Evolutionary conservation across 208 protist genomes (phyloP), one percentile per base, ranked within the genome.

Genomic region (Herpetomonas tarakana): DNA sequence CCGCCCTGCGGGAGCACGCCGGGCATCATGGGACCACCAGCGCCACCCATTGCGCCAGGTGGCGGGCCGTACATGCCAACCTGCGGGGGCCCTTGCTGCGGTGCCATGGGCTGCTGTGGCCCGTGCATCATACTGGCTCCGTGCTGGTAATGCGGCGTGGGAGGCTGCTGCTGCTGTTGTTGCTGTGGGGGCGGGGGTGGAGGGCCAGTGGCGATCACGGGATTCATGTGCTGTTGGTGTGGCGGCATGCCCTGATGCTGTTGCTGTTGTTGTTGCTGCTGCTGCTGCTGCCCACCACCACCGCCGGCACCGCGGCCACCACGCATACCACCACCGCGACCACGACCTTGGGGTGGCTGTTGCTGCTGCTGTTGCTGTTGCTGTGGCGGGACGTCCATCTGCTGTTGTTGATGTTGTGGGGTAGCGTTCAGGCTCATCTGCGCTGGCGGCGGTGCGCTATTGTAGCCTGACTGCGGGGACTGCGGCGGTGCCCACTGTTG

Each of bases 311-410:
- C n/a, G n/a, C n/a, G n/a, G n/a, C n/a, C n/a, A n/a, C n/a, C n/a
- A n/a, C n/a, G n/a, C n/a, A n/a, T n/a, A n/a, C n/a, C n/a, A n/a
- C n/a, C n/a, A 52, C 62, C 60, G 54, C 25, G 54, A 49, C 63
- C 63, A 60, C 67, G 73, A 12, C 56, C 58, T 47, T 74, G 44
- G 44, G 14, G 44, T 19, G 14, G 44, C 25, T 67, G 61, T 44
- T 72, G 58, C 38, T 68, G 65, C 51, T 76, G 71, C 29, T 60
- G 67, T 49, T 76, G 70, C 18, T 51, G 38, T 47, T 68, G 68
- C 12, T 62, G 59, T 1, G 66, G 58, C 9, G 52, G 69, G 27
- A 64, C 74, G 46, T 78, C 72, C 72, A 83, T 78, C 29, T 72
- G 64, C 71, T 52, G 52, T 54, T 71, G 63, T n/a, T 52, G 61